A percentile compares a stretch with the other conserved stretches of the same genome.
Conservation (phyloP, 345 rosid genomes). For the Theobroma cacao region DNA sequence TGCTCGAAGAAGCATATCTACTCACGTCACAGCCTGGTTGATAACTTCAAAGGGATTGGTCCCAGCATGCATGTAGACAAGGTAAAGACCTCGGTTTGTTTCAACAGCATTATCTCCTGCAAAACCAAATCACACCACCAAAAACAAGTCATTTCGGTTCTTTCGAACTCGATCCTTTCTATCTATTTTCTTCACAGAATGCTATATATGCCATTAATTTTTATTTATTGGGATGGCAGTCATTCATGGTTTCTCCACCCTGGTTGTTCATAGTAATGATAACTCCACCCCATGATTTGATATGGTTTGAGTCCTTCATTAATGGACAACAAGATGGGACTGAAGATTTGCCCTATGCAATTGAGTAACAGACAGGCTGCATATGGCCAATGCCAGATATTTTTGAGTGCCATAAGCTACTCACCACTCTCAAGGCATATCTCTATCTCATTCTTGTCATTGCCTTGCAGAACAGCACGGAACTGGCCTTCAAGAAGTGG, state of each 20-base stretch:
- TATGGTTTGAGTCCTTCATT: conserved; percentile 18
- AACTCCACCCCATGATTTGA: conserved; percentile 29
- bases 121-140: conserved; percentile 41
- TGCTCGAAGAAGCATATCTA: conserved; percentile 2
- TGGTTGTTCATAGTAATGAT: conserved; percentile 27
- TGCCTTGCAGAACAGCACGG: conserved; percentile 93
- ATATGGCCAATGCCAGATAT: conserved; percentile 16
- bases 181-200: conserved; percentile 28
- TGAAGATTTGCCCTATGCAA: conserved; percentile 13
- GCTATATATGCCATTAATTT: conserved; percentile 27
- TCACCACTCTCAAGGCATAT: conserved; percentile 97
- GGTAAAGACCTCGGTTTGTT: conserved; percentile 78
- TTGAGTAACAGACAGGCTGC: conserved; percentile 8
- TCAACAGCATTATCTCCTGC: conserved; percentile 91
- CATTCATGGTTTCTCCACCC: conserved; percentile 25
- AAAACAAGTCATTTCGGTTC: conserved; percentile 34
- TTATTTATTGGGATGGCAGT: conserved; percentile 25
- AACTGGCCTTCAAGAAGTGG: conserved; percentile 97
- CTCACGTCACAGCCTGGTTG: conserved; percentile 85
- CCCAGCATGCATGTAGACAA: conserved; percentile 94
- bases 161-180: conserved; percentile 30
- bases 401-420: conserved; percentile 41
- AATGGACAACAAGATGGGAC: conserved; percentile 19
- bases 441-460: conserved; percentile 76
- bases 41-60: conserved; percentile 95